These are phyloP conservation scores for Brettanomyces naardenensis DNA, from an alignment of 805 yeast genomes.

Conservation along the genomic window DNA sequence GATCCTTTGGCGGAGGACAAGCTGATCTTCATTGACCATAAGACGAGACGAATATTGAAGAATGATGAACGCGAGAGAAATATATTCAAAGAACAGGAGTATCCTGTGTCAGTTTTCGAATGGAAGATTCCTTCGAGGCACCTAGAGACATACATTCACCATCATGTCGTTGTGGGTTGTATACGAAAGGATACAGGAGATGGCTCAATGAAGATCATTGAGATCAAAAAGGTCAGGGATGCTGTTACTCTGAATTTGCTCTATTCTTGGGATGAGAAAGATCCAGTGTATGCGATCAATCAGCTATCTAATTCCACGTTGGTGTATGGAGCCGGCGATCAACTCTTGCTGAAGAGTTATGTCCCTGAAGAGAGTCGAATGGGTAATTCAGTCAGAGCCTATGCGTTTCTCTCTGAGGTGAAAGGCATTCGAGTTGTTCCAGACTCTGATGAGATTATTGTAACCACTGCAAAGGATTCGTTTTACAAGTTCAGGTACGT, in stretches of 20 bases:
- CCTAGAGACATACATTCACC: conserved; percentile 11
- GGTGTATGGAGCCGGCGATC: conserved; percentile 14
- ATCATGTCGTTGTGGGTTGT: conserved; percentile 29
- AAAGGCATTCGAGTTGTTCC: conserved; percentile 18
- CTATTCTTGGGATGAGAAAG: conserved; percentile 13
- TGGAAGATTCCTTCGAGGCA: conserved; percentile 25
- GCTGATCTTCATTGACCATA: conserved; percentile 19
- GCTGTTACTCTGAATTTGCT: conserved; percentile 10
- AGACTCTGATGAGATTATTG: conserved; percentile 10
- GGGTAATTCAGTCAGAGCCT: conserved; percentile 11
- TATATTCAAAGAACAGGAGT: conserved; percentile 16
- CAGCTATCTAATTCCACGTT: conserved; percentile 19
- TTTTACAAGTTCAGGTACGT: conserved; percentile 13
- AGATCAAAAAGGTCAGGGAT: conserved; percentile 14
- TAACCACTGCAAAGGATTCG: conserved; percentile 25
- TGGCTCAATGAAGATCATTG: conserved; percentile 24
- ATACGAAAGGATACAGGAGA: conserved; percentile 5
- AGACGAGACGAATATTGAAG: conserved; percentile 8
- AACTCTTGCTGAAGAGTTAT: conserved; percentile 12
- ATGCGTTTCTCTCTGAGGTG: conserved; percentile 11
- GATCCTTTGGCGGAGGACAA: conserved; percentile 6
- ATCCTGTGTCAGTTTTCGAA: conserved; percentile 24
- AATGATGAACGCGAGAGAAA: conserved; percentile 3
- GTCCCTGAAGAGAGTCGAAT: conserved; percentile 15
- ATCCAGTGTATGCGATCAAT: conserved; percentile 17